Evolutionary conservation across 2,329 filamentous ascomycete genomes (phyloP).

Genomic region (Clarireedia paspali): DNA sequence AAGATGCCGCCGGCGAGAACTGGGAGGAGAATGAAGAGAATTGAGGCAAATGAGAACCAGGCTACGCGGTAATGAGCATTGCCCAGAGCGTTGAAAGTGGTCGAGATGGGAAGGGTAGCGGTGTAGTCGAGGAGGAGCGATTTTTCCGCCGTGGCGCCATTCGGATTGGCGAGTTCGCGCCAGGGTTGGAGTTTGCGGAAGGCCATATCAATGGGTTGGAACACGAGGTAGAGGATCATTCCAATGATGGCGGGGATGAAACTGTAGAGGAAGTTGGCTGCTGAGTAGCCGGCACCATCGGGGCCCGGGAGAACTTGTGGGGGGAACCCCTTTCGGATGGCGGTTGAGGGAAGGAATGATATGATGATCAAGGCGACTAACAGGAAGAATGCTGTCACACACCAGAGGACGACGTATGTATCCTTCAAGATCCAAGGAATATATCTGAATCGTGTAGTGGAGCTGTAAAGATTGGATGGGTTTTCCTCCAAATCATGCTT

Average conservation of each 20-base stretch:
- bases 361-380: conserved; percentile 66
- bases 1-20: conserved; percentile 64
- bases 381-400: conserved; percentile 50
- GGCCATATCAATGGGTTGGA: conserved; percentile 59
- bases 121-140: conserved; percentile 66
- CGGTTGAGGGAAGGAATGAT: conserved; percentile 65
- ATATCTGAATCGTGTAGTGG: conserved; percentile 52
- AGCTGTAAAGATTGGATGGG: conserved; percentile 16
- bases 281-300: conserved; percentile 60
- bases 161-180: conserved; percentile 49
- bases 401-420: conserved; percentile 56
- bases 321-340: conserved; percentile 61
- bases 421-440: conserved; percentile 71
- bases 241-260: conserved; percentile 65
- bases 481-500: conserved; percentile 23
- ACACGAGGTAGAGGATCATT: conserved; percentile 57
- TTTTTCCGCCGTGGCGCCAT: conserved; percentile 53
- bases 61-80: conserved; percentile 59
- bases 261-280: conserved; percentile 81
- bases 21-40: conserved; percentile 55
- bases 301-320: conserved; percentile 59
- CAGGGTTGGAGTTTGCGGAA: conserved; percentile 63
- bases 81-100: conserved; percentile 47
- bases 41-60: conserved; percentile 49
- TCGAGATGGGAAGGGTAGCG: conserved; percentile 52